Evolutionary conservation across 2,329 filamentous ascomycete species (phyloP), one percentile per base, ranked within the genome.

Genomic region (Lasiodiplodia sp.): DNA sequence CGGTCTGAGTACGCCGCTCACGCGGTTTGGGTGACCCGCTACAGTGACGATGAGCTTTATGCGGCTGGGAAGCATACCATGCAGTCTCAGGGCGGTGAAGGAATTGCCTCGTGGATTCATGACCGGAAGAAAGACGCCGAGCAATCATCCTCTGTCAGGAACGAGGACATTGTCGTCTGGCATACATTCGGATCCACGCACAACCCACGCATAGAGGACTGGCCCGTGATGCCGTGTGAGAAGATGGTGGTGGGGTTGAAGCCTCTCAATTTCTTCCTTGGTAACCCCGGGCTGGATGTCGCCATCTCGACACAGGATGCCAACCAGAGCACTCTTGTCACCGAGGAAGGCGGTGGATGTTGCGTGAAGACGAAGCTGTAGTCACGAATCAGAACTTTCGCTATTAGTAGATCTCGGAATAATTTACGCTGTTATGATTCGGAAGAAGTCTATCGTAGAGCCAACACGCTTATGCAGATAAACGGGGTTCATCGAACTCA

Each of bases 141-240:
- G 34, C 18, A 47, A 14, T 7, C 12, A 16, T n/a, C 23, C 11
- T 23, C 31, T 2, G 68, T 75, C 1, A 69, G 72, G 21, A 70
- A 75, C 28, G 69, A 70, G 34, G 75, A 77, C 65, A 70, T 78
- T 18, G 75, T 77, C 5, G 64, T 77, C 3, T 77, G 76, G 75
- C 72, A 75, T 58, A 74, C 74, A 0, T 77, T 76, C 65, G 75
- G 75, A 11, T 72, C 71, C 16, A 76, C 74, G 2, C 75, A 77
- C 47, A 75, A 75, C 62, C 75, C 75, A 12, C 56, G 75, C 6
- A 72, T 74, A 5, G 75, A 78, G 55, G 76, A 78, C 34, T 78
- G 71, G 69, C 75, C 76, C 1, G 73, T 78, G 2, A 78, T 78
- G 76, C 75, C 75, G 1, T 69, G 62, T 52, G 75, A 77, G 69